These are phyloP conservation scores for Arthrobotrys pseudoclavata DNA, from an alignment of 2,329 filamentous ascomycete species.

Conservation along the genomic window DNA sequence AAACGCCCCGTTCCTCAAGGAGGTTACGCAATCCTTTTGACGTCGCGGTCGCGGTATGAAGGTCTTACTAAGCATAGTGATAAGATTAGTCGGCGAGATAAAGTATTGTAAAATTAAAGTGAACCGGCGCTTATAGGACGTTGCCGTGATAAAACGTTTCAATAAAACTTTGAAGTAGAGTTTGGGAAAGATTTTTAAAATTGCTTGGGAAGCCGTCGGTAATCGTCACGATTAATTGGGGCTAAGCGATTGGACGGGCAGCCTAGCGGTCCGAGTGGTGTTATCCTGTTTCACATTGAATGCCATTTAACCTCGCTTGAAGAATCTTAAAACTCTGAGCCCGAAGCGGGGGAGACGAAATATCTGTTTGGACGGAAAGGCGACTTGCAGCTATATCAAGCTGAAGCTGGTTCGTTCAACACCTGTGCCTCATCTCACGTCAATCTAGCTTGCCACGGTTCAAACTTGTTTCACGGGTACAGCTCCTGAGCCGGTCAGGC, in stretches of 20 bases:
- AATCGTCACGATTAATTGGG: constrained; percentile 43
- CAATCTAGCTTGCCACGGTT: constrained; percentile 23
- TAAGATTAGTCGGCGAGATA: constrained; percentile 52
- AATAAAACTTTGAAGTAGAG: constrained; percentile 35
- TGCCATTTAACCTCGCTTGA: constrained; percentile 55
- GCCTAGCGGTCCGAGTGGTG: constrained; percentile 59
- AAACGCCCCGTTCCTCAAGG: constrained; percentile 24
- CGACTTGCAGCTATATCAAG: constrained; percentile 58
- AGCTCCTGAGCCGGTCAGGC: constrained; percentile 18
- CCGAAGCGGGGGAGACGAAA: constrained; percentile 58
- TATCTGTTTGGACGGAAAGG: constrained; percentile 38
- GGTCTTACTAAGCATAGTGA: constrained; percentile 19
- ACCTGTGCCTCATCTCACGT: constrained; percentile 19
- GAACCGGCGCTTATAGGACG: constrained; percentile 40
- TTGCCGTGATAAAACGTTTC: constrained; percentile 42
- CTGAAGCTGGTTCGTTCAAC: constrained; percentile 21
- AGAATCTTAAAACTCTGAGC: constrained; percentile 41
- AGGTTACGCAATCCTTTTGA: constrained; percentile 17
- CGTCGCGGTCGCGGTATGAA: constrained; percentile 13
- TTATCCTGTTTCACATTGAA: constrained; percentile 55
- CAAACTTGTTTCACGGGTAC: constrained; percentile 15
- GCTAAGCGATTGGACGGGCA: constrained; percentile 59
- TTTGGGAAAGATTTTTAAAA: constrained; percentile 43
- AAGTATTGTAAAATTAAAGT: constrained; percentile 14
- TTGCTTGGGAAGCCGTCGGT: constrained; percentile 48